Evolutionary conservation across 371 early-diverging fungal species (phyloP), one percentile per base, ranked within the genome.

Genomic region (Umbelopsis sp.): DNA sequence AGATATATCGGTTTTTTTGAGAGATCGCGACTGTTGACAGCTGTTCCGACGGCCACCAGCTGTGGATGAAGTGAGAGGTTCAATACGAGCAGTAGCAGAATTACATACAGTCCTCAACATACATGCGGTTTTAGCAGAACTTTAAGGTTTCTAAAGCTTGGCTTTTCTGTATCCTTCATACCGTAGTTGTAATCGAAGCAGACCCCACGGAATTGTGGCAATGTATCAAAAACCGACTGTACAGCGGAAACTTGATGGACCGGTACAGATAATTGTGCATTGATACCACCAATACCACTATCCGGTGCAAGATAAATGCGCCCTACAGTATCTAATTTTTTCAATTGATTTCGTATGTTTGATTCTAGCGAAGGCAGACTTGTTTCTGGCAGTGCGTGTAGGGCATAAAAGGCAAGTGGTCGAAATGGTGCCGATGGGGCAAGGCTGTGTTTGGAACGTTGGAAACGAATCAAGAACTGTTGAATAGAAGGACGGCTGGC

Each of bases 241-340:
- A 88, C 68, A 2, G 14, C 14, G 5, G 46, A 76, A 4, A 89
- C 67, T 22, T 81, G 77, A 6, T 75, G 69, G 8, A 72, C 68
- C 37, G 92, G 92, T 38, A 88, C 85, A 46, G 89, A 86, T 63
- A 93, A 78, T 78, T 93, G 93, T 38, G 90, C 91, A 68, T 93
- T 93, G 77, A 93, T 89, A 0, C 93, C 93, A 24, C 81, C 78
- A 44, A 80, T 74, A 9, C 80, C 78, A 38, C 48, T 44, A 65
- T 88, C 84, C 32, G 83, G 77, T 18, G 89, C 86, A 29, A 93
- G 66, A 70, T 93, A 93, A 22, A 93, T 89, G 24, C 93, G 80
- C 14, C 93, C 93, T 6, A 89, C 80, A 10, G 90, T 80, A 53
- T 81, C 82, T 63, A 89, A 72, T 12, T 69, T 45, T 9, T 73